phyloP scores from a whole-genome alignment of 495 filamentous ascomycete species.

The Penicilliopsis zonata region DNA sequence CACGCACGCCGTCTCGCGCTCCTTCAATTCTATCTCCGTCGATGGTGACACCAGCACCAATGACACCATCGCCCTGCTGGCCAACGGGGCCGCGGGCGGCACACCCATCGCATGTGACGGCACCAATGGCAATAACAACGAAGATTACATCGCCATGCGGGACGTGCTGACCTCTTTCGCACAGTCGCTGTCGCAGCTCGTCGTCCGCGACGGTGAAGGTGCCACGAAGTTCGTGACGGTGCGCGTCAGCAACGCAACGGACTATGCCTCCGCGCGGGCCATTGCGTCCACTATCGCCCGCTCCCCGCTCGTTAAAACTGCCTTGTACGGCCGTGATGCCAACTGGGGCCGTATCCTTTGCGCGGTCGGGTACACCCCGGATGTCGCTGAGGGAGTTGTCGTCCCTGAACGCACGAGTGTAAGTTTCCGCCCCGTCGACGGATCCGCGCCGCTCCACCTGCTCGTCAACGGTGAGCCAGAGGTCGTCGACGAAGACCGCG shows the following conservation, averaged over 20 bases:
- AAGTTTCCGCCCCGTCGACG: conserved; percentile 81
- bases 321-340: conserved; percentile 90
- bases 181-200: conserved; percentile 74
- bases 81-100: conserved; percentile 88
- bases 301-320: conserved; percentile 92
- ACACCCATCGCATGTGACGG: too few species aligned
- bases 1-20: conserved; percentile 62
- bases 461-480: conserved; percentile 88
- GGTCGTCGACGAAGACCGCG: conserved; percentile 77
- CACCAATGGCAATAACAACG: conserved; percentile 36
- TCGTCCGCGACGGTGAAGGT: conserved; percentile 93
- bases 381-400: conserved; percentile 49
- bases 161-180: conserved; percentile 63
- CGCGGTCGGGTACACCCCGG: conserved; percentile 80
- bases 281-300: conserved; percentile 86
- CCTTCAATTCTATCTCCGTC: conserved; percentile 95
- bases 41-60: conserved; percentile 97
- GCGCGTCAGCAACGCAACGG: conserved; percentile 60
- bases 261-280: conserved; percentile 49
- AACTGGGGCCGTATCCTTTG: conserved; percentile 98
- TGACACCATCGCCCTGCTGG: conserved; percentile 87
- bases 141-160: conserved; percentile 55
- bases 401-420: conserved; percentile 79
- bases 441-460: conserved; percentile 66
- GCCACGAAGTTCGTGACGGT: conserved; percentile 98